Conservation (phyloP, 2,329 filamentous ascomycete genomes). For the Xylaria sp. region DNA sequence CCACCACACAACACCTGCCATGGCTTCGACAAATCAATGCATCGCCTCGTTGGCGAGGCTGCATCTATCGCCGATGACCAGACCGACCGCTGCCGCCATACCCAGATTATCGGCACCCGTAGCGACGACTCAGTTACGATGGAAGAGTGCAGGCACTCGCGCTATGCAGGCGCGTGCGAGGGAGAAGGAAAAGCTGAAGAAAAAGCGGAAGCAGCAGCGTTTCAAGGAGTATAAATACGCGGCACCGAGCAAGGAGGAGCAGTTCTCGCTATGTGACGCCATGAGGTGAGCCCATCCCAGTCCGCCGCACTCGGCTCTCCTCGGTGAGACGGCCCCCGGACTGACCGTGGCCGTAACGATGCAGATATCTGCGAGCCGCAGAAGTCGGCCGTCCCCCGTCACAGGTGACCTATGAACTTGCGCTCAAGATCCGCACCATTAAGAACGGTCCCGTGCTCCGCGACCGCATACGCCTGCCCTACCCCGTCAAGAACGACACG, state of each 20-base stretch:
- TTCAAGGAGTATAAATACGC: conserved; percentile 68
- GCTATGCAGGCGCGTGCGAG: conserved; percentile 49
- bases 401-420: conserved; percentile 84
- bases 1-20: conserved; percentile 36
- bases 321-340: not conserved
- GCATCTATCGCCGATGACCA: conserved; percentile 48
- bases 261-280: conserved; percentile 86
- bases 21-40: conserved; percentile 60
- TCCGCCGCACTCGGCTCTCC: not conserved
- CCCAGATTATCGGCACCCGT: conserved; percentile 55
- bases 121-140: conserved; percentile 51
- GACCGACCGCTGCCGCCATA: conserved; percentile 52
- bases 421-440: conserved; percentile 79
- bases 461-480: conserved; percentile 85
- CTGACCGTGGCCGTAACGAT: conserved; percentile 22
- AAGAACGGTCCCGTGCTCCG: conserved; percentile 88
- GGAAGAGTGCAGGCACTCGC: conserved; percentile 42
- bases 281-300: conserved; percentile 69
- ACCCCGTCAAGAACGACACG: conserved; percentile 86
- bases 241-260: conserved; percentile 68
- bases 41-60: conserved; percentile 61
- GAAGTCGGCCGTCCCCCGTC: conserved; percentile 84
- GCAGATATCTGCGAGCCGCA: conserved; percentile 85
- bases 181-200: conserved; percentile 59
- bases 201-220: conserved; percentile 67